Evolutionary conservation across 2,329 filamentous ascomycete genomes (phyloP).

Genomic region (Phaeosphaeriaceae sp.): DNA sequence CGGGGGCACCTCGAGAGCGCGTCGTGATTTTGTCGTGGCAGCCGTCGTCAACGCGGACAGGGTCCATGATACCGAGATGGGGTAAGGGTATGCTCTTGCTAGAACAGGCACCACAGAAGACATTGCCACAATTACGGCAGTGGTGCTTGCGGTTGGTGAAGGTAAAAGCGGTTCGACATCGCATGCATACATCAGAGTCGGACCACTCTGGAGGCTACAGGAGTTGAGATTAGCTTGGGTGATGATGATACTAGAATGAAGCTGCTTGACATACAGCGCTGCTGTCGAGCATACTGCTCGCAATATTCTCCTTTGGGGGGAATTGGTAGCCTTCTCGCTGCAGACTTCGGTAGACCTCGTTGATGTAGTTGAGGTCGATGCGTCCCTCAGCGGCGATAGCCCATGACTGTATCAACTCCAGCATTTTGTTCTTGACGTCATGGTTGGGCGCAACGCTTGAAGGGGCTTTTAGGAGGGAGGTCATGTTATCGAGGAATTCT

Average conservation of each 20-base stretch:
- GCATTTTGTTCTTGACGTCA: constrained; percentile 86
- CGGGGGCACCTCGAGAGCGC: constrained; percentile 60
- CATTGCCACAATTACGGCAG: constrained; percentile 96
- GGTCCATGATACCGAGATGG: constrained; percentile 88
- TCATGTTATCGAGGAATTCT: constrained; percentile 97
- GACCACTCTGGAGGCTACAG: constrained; percentile 90
- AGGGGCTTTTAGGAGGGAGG: constrained; percentile 84
- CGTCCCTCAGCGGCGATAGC: constrained; percentile 86
- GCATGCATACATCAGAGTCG: constrained; percentile 98
- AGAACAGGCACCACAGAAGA: constrained; percentile 95
- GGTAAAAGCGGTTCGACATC: constrained; percentile 91
- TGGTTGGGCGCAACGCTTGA: constrained; percentile 76
- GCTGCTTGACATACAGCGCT: constrained; percentile 72
- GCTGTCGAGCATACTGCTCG: constrained; percentile 98
- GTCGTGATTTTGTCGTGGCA: constrained; percentile 90
- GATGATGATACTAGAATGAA: too few relatives aligned
- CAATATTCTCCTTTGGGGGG: constrained; percentile 81
- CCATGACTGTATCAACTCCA: constrained; percentile 94
- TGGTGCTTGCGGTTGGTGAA: constrained; percentile 99
- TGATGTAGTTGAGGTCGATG: constrained; percentile 82
- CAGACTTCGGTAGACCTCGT: constrained; percentile 81
- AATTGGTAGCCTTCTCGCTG: constrained; percentile 88
- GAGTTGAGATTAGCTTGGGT: too few relatives aligned
- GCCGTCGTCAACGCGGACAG: constrained; percentile 94
- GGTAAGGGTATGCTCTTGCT: constrained; percentile 86